Percentiles rank a stretch among this genome's conserved stretches.
Evolutionary conservation across 805 yeast genomes (phyloP).

Genomic region (Wickerhamomyces sydowiorum): DNA sequence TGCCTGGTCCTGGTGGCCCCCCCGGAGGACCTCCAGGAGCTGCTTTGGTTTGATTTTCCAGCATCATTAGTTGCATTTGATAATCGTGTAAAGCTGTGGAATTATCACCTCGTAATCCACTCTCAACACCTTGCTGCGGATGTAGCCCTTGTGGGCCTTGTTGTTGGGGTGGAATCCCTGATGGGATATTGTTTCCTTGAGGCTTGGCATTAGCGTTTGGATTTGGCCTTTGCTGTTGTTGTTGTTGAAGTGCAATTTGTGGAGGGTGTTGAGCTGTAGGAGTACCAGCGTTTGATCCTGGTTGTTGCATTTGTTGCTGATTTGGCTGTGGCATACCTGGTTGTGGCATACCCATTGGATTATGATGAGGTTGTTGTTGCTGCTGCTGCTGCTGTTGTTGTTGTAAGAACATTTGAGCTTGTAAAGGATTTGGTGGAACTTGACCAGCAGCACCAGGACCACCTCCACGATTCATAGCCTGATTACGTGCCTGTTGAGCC

Average conservation of each 20-base stretch:
- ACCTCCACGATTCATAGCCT: constrained; percentile 1
- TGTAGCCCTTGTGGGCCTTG: constrained; percentile 2
- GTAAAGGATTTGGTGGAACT: constrained; percentile 17
- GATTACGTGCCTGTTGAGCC: background rate
- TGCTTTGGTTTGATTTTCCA: constrained; percentile 67
- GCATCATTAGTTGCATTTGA: constrained; percentile 69
- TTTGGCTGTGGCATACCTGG: background rate
- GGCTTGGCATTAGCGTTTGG: no score
- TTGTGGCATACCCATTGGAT: constrained; percentile 11
- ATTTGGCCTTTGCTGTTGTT: no score
- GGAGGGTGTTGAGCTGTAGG: constrained; percentile 3
- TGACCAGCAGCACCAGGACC: constrained; percentile 18
- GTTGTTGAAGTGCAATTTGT: constrained; percentile 1
- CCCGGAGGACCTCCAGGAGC: background rate
- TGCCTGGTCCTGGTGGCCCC: background rate
- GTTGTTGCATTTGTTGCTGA: constrained; percentile 1
- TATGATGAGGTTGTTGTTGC: background rate
- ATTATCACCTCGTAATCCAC: constrained; percentile 15
- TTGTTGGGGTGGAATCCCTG: background rate
- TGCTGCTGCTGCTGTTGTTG: no score
- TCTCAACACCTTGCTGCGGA: constrained; percentile 5
- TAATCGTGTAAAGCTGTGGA: constrained; percentile 67
- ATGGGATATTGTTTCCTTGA: no score
- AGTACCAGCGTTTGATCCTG: background rate
- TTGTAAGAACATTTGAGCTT: constrained; percentile 12